Conservation (phyloP, 805 yeast species). For the Torulaspora gathmanii region DNA sequence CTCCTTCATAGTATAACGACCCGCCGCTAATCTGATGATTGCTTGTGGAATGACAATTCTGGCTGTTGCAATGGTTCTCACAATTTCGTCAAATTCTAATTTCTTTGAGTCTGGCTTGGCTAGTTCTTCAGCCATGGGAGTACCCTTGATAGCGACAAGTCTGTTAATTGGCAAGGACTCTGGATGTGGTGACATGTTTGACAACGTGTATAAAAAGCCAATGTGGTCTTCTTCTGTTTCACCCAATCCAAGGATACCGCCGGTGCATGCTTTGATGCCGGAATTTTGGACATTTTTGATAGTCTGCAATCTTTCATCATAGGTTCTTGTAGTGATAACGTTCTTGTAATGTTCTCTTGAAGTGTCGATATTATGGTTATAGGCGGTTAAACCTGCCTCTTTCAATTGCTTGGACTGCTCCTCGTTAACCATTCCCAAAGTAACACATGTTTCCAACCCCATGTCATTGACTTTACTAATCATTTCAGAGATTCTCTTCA, state of each 20-base stretch:
- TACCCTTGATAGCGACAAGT: slow-evolving; percentile 73
- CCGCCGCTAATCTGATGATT: slow-evolving; percentile 73
- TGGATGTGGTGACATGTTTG: slow-evolving; percentile 69
- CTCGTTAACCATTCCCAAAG: slow-evolving; percentile 69
- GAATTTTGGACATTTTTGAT: slow-evolving; percentile 58
- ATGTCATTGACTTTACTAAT: slow-evolving; percentile 56
- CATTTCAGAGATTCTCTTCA: slow-evolving; percentile 61
- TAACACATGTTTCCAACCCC: slow-evolving; percentile 74
- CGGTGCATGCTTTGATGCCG: slow-evolving; percentile 68
- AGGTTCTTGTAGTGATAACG: slow-evolving; percentile 65
- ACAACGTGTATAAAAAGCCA: slow-evolving; percentile 59
- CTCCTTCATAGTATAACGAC: slow-evolving; percentile 76
- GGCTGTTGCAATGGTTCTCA: slow-evolving; percentile 72
- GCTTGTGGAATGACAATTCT: slow-evolving; percentile 68
- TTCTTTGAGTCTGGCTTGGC: slow-evolving; percentile 39
- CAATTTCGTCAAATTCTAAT: slow-evolving; percentile 54
- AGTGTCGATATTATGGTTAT: slow-evolving; percentile 77
- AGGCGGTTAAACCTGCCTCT: slow-evolving; percentile 74
- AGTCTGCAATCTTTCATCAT: slow-evolving; percentile 66
- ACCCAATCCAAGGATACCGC: slow-evolving; percentile 76
- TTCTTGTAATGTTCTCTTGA: slow-evolving; percentile 71
- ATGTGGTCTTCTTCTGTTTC: slow-evolving; percentile 69
- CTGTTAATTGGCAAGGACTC: slow-evolving; percentile 79
- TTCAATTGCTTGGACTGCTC: slow-evolving; percentile 58
- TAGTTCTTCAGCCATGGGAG: slow-evolving; percentile 62